Evolutionary conservation across 345 rosid species (phyloP).

Genomic region (Conringia planisiliqua): DNA sequence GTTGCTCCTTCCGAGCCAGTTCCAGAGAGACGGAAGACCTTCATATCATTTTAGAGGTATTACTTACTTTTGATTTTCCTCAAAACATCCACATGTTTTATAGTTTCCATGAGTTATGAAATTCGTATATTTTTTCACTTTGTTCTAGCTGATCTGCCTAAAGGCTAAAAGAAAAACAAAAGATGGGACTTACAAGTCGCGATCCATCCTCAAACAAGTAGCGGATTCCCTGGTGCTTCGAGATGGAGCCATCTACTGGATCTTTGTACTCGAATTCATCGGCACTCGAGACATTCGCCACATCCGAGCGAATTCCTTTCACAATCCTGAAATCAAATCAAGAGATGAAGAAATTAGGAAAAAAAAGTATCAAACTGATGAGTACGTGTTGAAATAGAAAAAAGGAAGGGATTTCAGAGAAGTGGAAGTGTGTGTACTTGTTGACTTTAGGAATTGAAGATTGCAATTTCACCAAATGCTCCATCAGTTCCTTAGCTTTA

Average conservation of each 20-base stretch:
- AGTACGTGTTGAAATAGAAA: not conserved
- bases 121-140: not conserved
- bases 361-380: not conserved
- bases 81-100: not conserved
- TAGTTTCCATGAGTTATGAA: not conserved
- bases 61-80: not conserved
- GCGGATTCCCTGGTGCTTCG: conserved; percentile 93
- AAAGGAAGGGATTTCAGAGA: not conserved
- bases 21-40: conserved; percentile 98
- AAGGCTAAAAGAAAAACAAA: not conserved
- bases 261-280: conserved; percentile 98
- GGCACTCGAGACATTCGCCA: conserved; percentile 65
- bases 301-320: conserved; percentile 62
- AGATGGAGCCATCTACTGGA: conserved; percentile 94
- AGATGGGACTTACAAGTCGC: conserved; percentile 63
- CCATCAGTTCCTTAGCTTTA: conserved; percentile 91
- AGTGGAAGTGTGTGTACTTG: conserved; percentile 44
- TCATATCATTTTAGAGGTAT: conserved; percentile 6
- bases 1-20: conserved; percentile 99
- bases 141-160: conserved; percentile 5
- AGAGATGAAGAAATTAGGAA: not conserved
- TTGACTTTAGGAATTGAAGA: conserved; percentile 79
- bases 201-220: conserved; percentile 96
- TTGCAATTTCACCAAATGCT: conserved; percentile 71
- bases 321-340: conserved; percentile 49